Percentiles rank a stretch among this genome's conserved stretches.
Conservation (phyloP, 306 rosid genomes). For the Rosa lucieae region DNA sequence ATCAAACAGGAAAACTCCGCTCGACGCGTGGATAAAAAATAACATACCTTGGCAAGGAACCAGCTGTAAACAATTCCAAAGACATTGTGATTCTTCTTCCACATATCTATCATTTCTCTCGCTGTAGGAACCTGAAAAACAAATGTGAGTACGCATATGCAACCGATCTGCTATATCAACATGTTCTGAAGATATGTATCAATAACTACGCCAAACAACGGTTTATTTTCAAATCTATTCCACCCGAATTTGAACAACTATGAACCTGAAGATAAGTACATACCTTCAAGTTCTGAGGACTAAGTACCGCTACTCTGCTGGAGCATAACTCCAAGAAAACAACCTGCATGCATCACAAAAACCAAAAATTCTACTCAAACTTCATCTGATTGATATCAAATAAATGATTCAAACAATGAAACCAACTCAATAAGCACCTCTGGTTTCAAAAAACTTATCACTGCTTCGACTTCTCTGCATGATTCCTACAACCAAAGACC, state of each 20-base stretch:
- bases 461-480: conserved; percentile 78
- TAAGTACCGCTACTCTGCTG: conserved; percentile 70
- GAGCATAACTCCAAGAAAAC: conserved; percentile 92
- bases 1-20: conserved; percentile 4
- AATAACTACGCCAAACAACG: background rate
- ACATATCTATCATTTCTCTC: conserved; percentile 73
- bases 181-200: background rate
- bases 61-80: conserved; percentile 85
- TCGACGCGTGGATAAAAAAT: background rate
- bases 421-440: conserved; percentile 50
- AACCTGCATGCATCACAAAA: conserved; percentile 53
- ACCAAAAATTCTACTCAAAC: background rate
- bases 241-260: background rate
- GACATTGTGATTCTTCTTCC: conserved; percentile 80
- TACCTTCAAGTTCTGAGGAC: conserved; percentile 83
- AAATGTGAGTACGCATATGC: conserved; percentile 22
- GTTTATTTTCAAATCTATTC: background rate
- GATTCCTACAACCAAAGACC: conserved; percentile 63
- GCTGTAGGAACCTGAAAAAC: conserved; percentile 72
- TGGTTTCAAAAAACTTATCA: conserved; percentile 74
- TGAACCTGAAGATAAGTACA: background rate
- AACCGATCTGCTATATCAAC: background rate
- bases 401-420: conserved; percentile 13
- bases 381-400: background rate
- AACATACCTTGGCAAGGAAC: conserved; percentile 94